phyloP scores from a whole-genome alignment of 2,329 filamentous ascomycete genomes.

The Aspergillus fructus region DNA sequence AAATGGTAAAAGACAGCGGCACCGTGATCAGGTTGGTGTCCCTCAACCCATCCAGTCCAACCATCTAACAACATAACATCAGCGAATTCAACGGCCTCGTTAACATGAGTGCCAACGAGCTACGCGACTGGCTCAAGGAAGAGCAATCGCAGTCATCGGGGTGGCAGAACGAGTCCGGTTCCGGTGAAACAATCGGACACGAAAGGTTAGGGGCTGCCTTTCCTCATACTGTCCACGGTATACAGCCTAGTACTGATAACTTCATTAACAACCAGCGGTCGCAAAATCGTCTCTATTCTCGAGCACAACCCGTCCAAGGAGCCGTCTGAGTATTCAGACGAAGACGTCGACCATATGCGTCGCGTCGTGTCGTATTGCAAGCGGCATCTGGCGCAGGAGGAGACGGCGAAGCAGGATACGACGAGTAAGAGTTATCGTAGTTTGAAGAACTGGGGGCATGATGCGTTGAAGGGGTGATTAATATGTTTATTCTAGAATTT shows the following conservation, averaged over 20 bases:
- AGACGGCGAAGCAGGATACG: slow-evolving; percentile 57
- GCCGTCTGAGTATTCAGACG: slow-evolving; percentile 56
- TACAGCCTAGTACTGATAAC: too few relatives aligned
- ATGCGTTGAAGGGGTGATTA: slow-evolving; percentile 45
- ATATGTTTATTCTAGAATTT: too few relatives aligned
- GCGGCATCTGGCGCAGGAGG: slow-evolving; percentile 65
- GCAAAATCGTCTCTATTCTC: slow-evolving; percentile 63
- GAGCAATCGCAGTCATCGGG: slow-evolving; percentile 60
- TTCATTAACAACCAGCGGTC: slow-evolving; percentile 56
- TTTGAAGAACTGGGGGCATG: slow-evolving; percentile 64
- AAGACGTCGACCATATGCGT: slow-evolving; percentile 60
- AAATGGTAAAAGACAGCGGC: slow-evolving; percentile 53
- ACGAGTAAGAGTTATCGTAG: slow-evolving; percentile 57
- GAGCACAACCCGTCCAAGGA: slow-evolving; percentile 61
- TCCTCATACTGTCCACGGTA: not conserved
- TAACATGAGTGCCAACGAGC: slow-evolving; percentile 63
- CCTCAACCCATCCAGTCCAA: not conserved
- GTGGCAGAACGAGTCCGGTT: slow-evolving; percentile 55
- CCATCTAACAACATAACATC: slow-evolving; percentile 29
- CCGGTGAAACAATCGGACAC: slow-evolving; percentile 64
- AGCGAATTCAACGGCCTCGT: slow-evolving; percentile 66
- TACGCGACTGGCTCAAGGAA: slow-evolving; percentile 61
- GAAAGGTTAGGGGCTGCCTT: slow-evolving; percentile 46
- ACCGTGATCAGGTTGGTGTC: slow-evolving; percentile 49
- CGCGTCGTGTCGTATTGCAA: slow-evolving; percentile 66